A percentile compares a stretch with the other conserved stretches of the same genome.
Evolutionary conservation across 2,329 filamentous ascomycete genomes (phyloP).

Genomic region (Orbilia javanica): DNA sequence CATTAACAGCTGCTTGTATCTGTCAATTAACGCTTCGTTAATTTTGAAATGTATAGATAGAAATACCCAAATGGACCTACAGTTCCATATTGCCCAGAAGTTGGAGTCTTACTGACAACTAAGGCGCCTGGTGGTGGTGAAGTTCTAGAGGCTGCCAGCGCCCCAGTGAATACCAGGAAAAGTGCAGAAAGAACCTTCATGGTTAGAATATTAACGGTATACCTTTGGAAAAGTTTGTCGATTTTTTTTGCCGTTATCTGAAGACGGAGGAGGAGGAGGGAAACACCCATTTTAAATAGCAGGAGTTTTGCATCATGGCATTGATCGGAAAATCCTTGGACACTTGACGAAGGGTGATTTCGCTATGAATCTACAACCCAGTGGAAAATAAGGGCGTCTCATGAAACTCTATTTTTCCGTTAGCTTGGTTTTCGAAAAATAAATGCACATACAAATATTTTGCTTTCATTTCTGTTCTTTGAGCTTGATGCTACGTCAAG

Average conservation of each 20-base stretch:
- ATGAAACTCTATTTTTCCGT: slow-evolving; percentile 35
- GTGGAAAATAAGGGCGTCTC: neutral
- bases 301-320: too few relatives aligned
- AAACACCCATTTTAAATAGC: neutral
- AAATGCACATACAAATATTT: neutral
- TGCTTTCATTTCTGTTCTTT: neutral
- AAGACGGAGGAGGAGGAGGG: too few relatives aligned
- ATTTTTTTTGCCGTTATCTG: too few relatives aligned
- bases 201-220: neutral
- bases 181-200: neutral
- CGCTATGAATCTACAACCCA: neutral
- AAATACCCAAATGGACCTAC: slow-evolving; percentile 52
- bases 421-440: neutral
- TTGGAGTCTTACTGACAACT: slow-evolving; percentile 66
- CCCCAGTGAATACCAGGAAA: neutral
- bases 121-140: slow-evolving; percentile 69
- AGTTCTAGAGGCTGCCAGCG: slow-evolving; percentile 64
- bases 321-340: neutral
- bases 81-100: slow-evolving; percentile 67
- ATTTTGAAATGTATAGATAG: slow-evolving; percentile 40
- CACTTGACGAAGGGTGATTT: neutral
- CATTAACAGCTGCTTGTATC: slow-evolving; percentile 72
- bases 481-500: neutral
- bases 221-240: neutral
- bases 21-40: slow-evolving; percentile 37